phyloP scores from a whole-genome alignment of 306 rosid species.

The Cucurbita moschata region DNA sequence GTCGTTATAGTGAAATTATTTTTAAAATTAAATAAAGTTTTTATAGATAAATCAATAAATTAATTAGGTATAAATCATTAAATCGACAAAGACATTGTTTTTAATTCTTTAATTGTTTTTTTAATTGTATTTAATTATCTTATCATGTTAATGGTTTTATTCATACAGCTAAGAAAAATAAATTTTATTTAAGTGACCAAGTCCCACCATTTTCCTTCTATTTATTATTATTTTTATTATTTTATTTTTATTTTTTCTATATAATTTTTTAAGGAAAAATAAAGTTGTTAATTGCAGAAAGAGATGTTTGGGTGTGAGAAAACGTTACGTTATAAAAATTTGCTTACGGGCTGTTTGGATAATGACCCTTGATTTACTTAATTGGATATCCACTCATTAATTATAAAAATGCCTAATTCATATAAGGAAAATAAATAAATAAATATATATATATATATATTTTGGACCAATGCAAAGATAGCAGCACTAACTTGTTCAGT shows the following conservation, averaged over 20 bases:
- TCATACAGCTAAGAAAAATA: not conserved
- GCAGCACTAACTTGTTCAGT: no score
- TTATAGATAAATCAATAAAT: no score
- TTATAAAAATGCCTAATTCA: no score
- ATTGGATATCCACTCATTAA: not conserved
- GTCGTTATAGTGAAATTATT: no score
- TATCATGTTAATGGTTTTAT: not conserved
- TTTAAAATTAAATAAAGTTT: no score
- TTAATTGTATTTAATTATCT: not conserved
- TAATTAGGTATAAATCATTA: no score
- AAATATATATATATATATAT: no score
- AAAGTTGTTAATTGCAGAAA: not conserved
- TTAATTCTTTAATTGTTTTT: no score
- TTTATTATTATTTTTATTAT: not conserved
- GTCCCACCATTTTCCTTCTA: not conserved
- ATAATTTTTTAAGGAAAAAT: not conserved
- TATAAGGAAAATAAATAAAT: no score
- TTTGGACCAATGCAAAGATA: no score
- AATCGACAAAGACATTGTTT: not conserved
- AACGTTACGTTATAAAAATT: not conserved
- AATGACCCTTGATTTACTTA: not conserved
- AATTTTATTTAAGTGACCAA: not conserved
- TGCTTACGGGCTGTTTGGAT: not conserved
- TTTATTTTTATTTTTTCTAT: no score
- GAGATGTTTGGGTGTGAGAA: conserved; percentile 1